Conservation (phyloP, 2,329 filamentous ascomycete genomes). For the Aspergillus neoniger region DNA sequence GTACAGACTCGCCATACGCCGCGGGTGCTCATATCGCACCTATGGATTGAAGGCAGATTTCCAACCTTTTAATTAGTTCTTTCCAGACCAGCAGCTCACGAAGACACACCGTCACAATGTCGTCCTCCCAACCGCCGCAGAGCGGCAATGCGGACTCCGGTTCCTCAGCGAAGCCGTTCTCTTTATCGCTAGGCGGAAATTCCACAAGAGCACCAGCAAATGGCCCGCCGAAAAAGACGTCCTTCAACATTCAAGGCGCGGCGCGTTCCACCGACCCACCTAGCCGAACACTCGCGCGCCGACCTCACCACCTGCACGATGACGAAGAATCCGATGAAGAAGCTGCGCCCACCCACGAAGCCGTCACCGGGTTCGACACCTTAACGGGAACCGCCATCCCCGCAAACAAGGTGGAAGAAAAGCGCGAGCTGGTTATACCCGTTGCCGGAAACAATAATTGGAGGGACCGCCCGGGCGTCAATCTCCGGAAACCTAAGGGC, state of each 20-base stretch:
- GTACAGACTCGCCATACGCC: not conserved
- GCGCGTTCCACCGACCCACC: constrained; percentile 18
- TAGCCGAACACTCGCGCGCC: constrained; percentile 29
- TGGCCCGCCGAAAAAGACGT: constrained; percentile 32
- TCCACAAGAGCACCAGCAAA: constrained; percentile 34
- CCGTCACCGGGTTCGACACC: constrained; percentile 58
- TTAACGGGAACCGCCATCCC: constrained; percentile 42
- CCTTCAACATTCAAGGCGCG: constrained; percentile 36
- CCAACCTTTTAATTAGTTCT: no score
- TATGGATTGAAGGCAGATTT: not conserved
- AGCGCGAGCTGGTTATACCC: constrained; percentile 71
- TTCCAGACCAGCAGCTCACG: not conserved
- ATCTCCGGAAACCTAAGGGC: constrained; percentile 57
- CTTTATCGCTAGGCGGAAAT: constrained; percentile 38
- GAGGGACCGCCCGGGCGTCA: constrained; percentile 39
- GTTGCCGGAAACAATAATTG: constrained; percentile 86
- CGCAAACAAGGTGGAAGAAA: constrained; percentile 47
- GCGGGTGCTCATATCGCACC: not conserved
- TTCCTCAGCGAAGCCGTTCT: constrained; percentile 38
- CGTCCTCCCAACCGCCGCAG: constrained; percentile 16
- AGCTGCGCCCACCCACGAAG: constrained; percentile 45
- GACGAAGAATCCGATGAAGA: constrained; percentile 60
- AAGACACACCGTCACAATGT: constrained; percentile 14
- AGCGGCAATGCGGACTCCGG: constrained; percentile 13
- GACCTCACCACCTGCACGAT: constrained; percentile 33